Conservation (phyloP, 768 basidiomycete species). For the Naganishia onofrii region DNA sequence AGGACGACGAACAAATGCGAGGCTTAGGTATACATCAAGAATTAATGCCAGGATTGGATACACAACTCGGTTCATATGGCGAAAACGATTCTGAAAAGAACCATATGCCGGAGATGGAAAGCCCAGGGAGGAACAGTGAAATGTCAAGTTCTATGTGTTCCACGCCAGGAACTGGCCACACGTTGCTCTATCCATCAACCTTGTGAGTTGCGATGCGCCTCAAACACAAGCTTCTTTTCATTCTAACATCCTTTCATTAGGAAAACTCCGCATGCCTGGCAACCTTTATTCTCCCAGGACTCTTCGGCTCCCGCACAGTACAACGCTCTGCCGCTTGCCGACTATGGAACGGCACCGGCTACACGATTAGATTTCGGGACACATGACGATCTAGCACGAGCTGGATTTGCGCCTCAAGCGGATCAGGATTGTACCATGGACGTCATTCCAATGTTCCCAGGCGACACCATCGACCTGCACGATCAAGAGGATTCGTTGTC, state of each 20-base stretch:
- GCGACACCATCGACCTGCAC: constrained; percentile 8
- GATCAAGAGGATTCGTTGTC: constrained; percentile 24
- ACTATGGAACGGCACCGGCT: not conserved
- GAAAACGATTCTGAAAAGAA: not conserved
- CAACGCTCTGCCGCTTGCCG: not conserved
- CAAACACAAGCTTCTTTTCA: not conserved
- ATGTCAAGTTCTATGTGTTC: constrained; percentile 27
- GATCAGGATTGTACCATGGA: constrained; percentile 13
- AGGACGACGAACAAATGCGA: not conserved
- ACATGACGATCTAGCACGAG: not conserved
- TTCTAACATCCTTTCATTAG: not conserved
- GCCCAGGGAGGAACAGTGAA: constrained; percentile 26
- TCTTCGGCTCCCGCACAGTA: not conserved
- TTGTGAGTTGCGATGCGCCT: not conserved
- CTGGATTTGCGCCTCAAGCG: not conserved
- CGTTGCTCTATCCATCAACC: not conserved
- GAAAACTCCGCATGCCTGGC: not conserved
- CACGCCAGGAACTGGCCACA: constrained; percentile 1
- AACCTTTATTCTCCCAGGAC: not conserved
- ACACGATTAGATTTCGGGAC: not conserved
- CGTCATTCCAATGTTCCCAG: not conserved
- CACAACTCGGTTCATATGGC: not conserved
- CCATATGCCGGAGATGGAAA: constrained; percentile 21
- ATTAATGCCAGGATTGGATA: not conserved
- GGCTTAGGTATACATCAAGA: not conserved